A percentile compares a stretch with the other conserved stretches of the same genome.
These are phyloP conservation scores for Delphinella strobiligena DNA, from an alignment of 2,329 filamentous ascomycete genomes.

Conservation along the genomic window DNA sequence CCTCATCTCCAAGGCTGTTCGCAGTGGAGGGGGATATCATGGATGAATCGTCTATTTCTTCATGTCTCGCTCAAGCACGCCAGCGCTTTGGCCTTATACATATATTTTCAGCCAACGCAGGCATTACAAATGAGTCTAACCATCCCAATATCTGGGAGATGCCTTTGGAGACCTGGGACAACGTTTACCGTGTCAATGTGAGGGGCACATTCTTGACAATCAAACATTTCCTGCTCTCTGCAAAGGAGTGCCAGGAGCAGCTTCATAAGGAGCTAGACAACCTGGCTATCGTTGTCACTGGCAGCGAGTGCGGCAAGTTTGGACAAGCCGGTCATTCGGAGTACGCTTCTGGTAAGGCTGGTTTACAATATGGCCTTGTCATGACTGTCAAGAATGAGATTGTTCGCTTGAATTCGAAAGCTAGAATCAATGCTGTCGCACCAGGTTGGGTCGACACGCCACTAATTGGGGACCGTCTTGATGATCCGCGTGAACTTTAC, in stretches of 20 bases:
- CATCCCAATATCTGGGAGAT: conserved; percentile 42
- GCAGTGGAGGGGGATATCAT: conserved; percentile 36
- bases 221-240: conserved; percentile 40
- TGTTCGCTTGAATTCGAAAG: conserved; percentile 36
- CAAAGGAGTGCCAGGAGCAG: conserved; percentile 27
- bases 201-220: conserved; percentile 43
- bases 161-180: conserved; percentile 39
- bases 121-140: conserved; percentile 38
- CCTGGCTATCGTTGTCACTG: conserved; percentile 41
- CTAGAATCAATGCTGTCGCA: conserved; percentile 41
- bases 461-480: conserved; percentile 36
- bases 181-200: conserved; percentile 37
- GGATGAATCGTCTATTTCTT: conserved; percentile 33
- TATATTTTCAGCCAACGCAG: conserved; percentile 42
- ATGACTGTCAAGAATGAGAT: conserved; percentile 44
- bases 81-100: conserved; percentile 38
- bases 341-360: conserved; percentile 40
- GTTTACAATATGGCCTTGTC: conserved; percentile 41
- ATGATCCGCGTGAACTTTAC: conserved; percentile 39
- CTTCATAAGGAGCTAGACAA: conserved; percentile 31
- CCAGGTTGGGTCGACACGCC: conserved; percentile 37
- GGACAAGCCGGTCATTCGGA: conserved; percentile 39
- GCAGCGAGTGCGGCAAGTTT: conserved; percentile 40
- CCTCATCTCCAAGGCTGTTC: conserved; percentile 25
- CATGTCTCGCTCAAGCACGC: conserved; percentile 29